These are phyloP conservation scores for Oldenlandia corymbosa DNA, from an alignment of 257 asterid species.

Conservation along the genomic window DNA sequence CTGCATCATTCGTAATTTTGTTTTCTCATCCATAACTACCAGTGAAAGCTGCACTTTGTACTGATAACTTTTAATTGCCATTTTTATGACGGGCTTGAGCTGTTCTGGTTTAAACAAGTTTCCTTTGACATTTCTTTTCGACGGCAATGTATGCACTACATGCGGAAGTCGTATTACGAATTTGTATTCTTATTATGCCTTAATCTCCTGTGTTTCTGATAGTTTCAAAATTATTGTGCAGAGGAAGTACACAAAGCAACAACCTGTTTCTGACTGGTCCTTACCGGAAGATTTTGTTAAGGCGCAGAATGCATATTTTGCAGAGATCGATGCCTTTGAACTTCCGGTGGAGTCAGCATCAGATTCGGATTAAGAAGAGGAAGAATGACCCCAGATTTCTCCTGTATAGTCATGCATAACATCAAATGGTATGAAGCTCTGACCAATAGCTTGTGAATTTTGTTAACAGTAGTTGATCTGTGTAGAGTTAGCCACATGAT, in stretches of 20 bases:
- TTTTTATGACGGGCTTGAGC: no score
- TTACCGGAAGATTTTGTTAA: conserved; percentile 50
- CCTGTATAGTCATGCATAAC: conserved; percentile 27
- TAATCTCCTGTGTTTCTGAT: not conserved
- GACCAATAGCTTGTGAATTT: not conserved
- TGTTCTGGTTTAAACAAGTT: not conserved
- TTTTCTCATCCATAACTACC: not conserved
- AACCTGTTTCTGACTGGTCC: conserved; percentile 15
- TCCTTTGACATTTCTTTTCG: not conserved
- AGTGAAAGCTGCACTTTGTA: not conserved
- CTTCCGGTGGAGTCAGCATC: conserved; percentile 50
- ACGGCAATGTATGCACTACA: not conserved
- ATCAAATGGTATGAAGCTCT: not conserved
- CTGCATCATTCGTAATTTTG: conserved; percentile 1
- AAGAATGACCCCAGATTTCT: conserved; percentile 5
- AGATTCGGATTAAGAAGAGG: conserved; percentile 39
- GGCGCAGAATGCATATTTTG: conserved; percentile 57
- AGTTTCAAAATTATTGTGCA: conserved; percentile 32
- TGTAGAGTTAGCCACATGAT: not conserved
- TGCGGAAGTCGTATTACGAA: not conserved
- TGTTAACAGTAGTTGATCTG: not conserved
- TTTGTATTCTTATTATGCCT: not conserved
- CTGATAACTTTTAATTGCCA: no score
- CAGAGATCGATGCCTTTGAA: conserved; percentile 71
- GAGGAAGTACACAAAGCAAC: conserved; percentile 30